Evolutionary conservation across 176 grass and related monocot species (phyloP), one percentile per base, ranked within the genome.

Genomic region (Oryza coarctata): DNA sequence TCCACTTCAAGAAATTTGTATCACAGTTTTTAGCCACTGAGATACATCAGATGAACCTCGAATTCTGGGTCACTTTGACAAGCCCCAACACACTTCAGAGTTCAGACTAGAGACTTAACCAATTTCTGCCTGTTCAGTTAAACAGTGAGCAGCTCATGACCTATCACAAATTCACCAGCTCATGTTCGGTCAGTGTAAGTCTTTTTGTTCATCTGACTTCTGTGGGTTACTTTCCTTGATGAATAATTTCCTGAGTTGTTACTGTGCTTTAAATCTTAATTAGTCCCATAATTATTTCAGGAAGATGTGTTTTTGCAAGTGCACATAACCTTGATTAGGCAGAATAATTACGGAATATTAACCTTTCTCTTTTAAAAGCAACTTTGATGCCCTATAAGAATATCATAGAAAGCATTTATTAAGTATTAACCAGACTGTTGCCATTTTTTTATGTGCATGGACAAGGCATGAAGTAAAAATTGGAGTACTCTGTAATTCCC

Each of bases 131-230:
- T 9, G 10, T 65, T 74, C 40, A 49, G 43, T 74, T 67, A 25
- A 89, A 64, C 29, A 33, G 8, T 22, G 26, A 69, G 9, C 10
- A 15, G 14, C 22, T 70, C 33, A 32, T 33, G 73, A 33, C 70
- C 44, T 60, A 44, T 66, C 18, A n/a, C 50, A 20, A 55, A 22
- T n/a, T 55, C 18, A 55, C 31, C 57, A 77, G 55, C 27, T 63
- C 73, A 82, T 83, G 32, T 83, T 73, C 1, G 2, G 57, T 30
- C 28, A 67, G 44, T 12, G 83, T 82, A 62, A 86, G 57, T 52
- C n/a, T 10, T 57, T 60, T 22, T 55, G 49, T 55, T 60, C 18
- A 1, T 55, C 55, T 60, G 22, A 60, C 18, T 60, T 60, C 55
- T 25, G n/a, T 60, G 55, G 7, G 2, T 60, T 60, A 60, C 55